Evolutionary conservation across 345 rosid species (phyloP).

Genomic region (Cardamine resedifolia): DNA sequence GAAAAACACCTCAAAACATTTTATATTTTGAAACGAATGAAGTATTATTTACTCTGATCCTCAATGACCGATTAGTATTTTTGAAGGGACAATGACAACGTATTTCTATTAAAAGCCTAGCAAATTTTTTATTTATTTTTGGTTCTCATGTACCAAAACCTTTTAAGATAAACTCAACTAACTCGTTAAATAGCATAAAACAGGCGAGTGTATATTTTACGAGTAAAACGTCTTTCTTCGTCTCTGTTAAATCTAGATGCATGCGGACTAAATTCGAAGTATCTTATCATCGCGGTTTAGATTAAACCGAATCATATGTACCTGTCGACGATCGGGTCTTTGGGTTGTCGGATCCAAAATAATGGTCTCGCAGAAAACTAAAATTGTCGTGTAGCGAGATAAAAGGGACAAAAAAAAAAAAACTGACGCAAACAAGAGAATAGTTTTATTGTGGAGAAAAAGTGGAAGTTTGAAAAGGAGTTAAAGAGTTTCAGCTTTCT

Average conservation of each 20-base stretch:
- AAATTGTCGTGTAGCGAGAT: constrained; percentile 39
- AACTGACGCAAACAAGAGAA: constrained; percentile 48
- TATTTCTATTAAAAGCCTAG: no score
- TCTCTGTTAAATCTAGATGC: not conserved
- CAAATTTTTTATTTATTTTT: no score
- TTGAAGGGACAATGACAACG: not conserved
- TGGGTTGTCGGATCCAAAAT: constrained; percentile 20
- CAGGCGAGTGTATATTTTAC: not conserved
- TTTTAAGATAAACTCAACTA: not conserved
- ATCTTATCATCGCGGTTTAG: not conserved
- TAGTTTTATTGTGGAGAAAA: constrained; percentile 38
- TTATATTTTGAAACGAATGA: no score
- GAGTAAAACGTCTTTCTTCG: not conserved
- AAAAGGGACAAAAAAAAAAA: constrained; percentile 7
- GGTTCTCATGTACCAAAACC: not conserved
- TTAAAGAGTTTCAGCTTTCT: constrained; percentile 52
- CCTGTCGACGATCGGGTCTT: not conserved
- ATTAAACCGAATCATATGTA: constrained; percentile 4
- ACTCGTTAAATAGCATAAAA: not conserved
- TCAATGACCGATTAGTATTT: not conserved
- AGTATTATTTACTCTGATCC: not conserved
- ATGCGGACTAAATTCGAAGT: not conserved
- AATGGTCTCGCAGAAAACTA: constrained; percentile 10
- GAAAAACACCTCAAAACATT: no score
- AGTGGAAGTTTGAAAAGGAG: constrained; percentile 24